These are phyloP conservation scores for Kalmanozyma brasiliensis DNA, from an alignment of 1,284 basidiomycete species.

Conservation along the genomic window DNA sequence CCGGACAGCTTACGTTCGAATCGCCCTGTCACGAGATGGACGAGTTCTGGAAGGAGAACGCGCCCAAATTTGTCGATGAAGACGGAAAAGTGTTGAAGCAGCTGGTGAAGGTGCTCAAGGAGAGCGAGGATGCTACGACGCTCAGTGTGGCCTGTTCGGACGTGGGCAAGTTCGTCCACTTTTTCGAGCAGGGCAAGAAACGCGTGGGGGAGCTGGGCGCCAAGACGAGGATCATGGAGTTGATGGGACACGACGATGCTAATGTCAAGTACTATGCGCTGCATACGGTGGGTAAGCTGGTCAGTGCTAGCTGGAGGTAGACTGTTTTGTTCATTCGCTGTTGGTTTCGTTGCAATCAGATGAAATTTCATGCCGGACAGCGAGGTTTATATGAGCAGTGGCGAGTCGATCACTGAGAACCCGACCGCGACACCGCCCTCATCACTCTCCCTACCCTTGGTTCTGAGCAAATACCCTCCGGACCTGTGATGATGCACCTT, in stretches of 20 bases:
- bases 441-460: slow-evolving; percentile 90
- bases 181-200: slow-evolving; percentile 61
- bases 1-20: slow-evolving; percentile 91
- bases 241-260: slow-evolving; percentile 87
- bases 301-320: slow-evolving; percentile 62
- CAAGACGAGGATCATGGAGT: slow-evolving; percentile 90
- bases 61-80: slow-evolving; percentile 83
- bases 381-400: slow-evolving; percentile 74
- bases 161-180: slow-evolving; percentile 61
- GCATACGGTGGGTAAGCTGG: slow-evolving; percentile 57
- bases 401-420: slow-evolving; percentile 84
- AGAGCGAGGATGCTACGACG: slow-evolving; percentile 49
- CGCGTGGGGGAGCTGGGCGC: slow-evolving; percentile 83
- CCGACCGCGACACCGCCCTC: slow-evolving; percentile 95
- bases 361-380: not conserved
- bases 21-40: slow-evolving; percentile 91
- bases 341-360: slow-evolving; percentile 1
- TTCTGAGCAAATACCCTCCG: slow-evolving; percentile 87
- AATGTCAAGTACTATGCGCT: slow-evolving; percentile 93
- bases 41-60: slow-evolving; percentile 98
- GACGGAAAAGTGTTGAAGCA: slow-evolving; percentile 90
- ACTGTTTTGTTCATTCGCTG: not conserved
- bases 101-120: slow-evolving; percentile 75
- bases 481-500: slow-evolving; percentile 72
- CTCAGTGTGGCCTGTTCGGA: slow-evolving; percentile 63